phyloP scores from a whole-genome alignment of 139 green algal species.

The Limnomonas spitsbergensis region DNA sequence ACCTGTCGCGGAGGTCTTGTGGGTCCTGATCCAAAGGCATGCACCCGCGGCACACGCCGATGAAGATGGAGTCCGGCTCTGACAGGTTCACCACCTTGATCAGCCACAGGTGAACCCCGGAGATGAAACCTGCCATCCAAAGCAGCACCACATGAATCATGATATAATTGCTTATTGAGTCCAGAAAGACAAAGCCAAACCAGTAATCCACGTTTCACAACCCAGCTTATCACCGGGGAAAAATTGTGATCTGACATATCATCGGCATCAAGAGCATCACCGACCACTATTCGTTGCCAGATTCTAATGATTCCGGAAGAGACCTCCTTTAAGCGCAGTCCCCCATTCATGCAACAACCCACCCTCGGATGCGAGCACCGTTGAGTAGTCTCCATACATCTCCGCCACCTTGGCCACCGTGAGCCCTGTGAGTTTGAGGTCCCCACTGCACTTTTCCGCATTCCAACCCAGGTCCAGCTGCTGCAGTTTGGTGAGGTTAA shows the following conservation, averaged over 20 bases:
- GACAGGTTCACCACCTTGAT: constrained; percentile 60
- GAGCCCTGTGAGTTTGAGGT: constrained; percentile 44
- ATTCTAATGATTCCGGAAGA: no score
- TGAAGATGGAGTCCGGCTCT: constrained; percentile 64
- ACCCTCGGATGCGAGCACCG: constrained; percentile 52
- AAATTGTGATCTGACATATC: no score
- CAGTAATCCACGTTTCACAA: no score
- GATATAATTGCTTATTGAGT: background rate
- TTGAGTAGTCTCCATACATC: constrained; percentile 62
- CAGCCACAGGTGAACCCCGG: constrained; percentile 61
- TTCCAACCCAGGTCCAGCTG: constrained; percentile 59
- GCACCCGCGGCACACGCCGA: constrained; percentile 57
- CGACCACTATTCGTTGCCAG: no score
- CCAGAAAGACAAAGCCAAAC: no score
- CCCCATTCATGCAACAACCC: no score
- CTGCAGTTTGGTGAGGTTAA: constrained; percentile 64
- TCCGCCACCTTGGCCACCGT: constrained; percentile 56
- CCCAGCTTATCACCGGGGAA: no score
- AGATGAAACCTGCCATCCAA: constrained; percentile 49
- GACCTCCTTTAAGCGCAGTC: no score
- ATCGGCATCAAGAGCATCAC: no score
- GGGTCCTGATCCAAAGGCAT: constrained; percentile 64
- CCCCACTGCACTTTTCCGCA: constrained; percentile 47
- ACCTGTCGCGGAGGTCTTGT: constrained; percentile 27
- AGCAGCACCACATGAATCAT: background rate